phyloP scores from a whole-genome alignment of 1,284 basidiomycete species.

The Malassezia furfur region DNA sequence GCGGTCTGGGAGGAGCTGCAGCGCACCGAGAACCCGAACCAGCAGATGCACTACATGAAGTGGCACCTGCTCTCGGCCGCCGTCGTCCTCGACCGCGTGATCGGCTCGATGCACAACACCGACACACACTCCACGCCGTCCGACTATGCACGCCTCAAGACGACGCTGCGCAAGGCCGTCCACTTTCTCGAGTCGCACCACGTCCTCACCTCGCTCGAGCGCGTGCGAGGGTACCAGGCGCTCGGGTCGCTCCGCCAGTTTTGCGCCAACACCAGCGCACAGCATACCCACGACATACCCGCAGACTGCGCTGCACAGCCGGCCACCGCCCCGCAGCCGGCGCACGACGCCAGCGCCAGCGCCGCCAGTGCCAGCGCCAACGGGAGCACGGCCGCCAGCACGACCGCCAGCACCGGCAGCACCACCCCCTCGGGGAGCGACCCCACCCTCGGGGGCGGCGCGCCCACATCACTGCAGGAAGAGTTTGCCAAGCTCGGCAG shows the following conservation, averaged over 20 bases:
- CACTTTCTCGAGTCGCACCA: not conserved
- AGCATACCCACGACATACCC: no score
- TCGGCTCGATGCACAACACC: not conserved
- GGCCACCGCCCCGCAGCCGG: no score
- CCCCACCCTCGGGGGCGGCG: no score
- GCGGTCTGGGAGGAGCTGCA: not conserved
- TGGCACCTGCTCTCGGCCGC: conserved; percentile 2
- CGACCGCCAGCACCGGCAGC: no score
- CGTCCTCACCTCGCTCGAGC: not conserved
- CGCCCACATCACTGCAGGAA: not conserved
- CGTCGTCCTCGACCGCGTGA: not conserved
- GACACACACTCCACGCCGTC: not conserved
- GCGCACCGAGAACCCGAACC: conserved; percentile 2
- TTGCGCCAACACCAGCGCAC: not conserved
- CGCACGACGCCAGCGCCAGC: no score
- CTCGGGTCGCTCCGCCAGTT: not conserved
- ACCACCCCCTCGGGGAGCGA: no score
- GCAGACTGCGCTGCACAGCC: no score
- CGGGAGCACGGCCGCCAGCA: no score
- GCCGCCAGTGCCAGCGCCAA: no score
- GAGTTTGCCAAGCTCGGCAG: not conserved
- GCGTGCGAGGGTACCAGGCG: not conserved
- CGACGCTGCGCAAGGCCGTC: not conserved
- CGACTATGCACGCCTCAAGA: not conserved
- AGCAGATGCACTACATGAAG: not conserved